Percentiles rank a stretch among this genome's conserved stretches.
Evolutionary conservation across 73 alveolate genomes (phyloP).

Genomic region (Paramecium octaurelia): DNA sequence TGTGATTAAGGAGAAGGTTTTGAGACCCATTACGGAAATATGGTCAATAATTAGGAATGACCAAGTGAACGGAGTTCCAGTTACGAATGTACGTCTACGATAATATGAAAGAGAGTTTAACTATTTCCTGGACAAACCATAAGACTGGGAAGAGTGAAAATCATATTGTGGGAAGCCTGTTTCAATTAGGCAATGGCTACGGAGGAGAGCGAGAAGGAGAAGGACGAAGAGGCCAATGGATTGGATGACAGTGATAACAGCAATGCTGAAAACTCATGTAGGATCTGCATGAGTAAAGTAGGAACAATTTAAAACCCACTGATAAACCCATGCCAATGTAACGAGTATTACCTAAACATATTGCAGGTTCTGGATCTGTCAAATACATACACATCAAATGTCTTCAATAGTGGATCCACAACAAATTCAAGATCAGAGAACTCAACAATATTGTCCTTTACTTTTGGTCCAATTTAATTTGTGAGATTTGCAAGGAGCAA

Average conservation of each 20-base stretch:
- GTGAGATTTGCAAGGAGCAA: conserved; percentile 22
- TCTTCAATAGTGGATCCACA: conserved; percentile 8
- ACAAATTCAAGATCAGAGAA: conserved; percentile 11
- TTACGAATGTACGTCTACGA: neutral
- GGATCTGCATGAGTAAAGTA: conserved; percentile 41
- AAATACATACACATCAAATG: conserved; percentile 29
- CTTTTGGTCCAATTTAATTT: neutral
- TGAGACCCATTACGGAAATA: neutral
- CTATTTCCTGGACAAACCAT: conserved; percentile 2
- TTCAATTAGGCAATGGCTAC: conserved; percentile 31
- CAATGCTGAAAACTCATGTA: neutral
- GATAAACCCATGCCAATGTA: conserved; percentile 33
- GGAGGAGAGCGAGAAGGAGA: conserved; percentile 19
- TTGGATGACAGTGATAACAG: neutral
- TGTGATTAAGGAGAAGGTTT: neutral
- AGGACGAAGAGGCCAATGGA: neutral
- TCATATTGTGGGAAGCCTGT: conserved; percentile 3
- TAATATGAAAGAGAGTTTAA: neutral
- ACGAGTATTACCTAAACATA: neutral
- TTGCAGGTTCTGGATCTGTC: conserved; percentile 52
- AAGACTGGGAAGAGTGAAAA: neutral
- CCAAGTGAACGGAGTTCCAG: neutral
- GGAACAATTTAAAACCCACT: conserved; percentile 28
- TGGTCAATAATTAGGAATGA: conserved; percentile 6
- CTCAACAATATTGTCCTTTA: neutral